Conservation (phyloP, 108 stramenopile genomes). For the Mediolabrus comicus region DNA sequence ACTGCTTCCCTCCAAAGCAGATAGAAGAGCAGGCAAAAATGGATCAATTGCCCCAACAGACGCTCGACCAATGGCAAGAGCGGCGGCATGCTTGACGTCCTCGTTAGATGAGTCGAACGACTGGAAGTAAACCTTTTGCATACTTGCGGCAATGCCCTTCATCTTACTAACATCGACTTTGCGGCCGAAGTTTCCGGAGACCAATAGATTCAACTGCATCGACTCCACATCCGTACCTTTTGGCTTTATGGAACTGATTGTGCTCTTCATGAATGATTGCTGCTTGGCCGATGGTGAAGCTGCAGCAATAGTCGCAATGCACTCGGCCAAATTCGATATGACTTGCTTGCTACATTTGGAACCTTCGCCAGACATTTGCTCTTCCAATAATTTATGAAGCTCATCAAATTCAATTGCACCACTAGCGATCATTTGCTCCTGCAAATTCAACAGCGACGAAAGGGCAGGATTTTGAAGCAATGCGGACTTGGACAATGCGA, state of each 20-base stretch:
- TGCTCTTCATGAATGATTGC: slow-evolving; percentile 46
- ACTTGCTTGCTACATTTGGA: slow-evolving; percentile 61
- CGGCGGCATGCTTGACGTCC: slow-evolving; percentile 93
- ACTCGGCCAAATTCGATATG: slow-evolving; percentile 78
- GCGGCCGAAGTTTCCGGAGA: slow-evolving; percentile 91
- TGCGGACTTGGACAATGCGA: slow-evolving; percentile 83
- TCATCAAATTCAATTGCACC: slow-evolving; percentile 72
- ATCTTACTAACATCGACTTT: slow-evolving; percentile 68
- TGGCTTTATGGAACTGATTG: slow-evolving; percentile 51
- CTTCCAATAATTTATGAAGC: slow-evolving; percentile 57
- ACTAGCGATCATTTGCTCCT: slow-evolving; percentile 63
- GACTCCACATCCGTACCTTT: slow-evolving; percentile 28
- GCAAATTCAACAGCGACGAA: slow-evolving; percentile 68
- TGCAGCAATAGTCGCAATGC: slow-evolving; percentile 72
- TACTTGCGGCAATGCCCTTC: slow-evolving; percentile 46
- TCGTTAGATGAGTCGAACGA: slow-evolving; percentile 85
- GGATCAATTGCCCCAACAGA: slow-evolving; percentile 76
- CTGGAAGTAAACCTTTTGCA: slow-evolving; percentile 60
- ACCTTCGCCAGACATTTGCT: slow-evolving; percentile 40
- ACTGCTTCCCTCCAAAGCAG: slow-evolving; percentile 67
- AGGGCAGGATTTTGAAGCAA: slow-evolving; percentile 90
- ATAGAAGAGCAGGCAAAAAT: slow-evolving; percentile 87
- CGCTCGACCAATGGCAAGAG: slow-evolving; percentile 89
- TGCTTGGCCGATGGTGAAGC: slow-evolving; percentile 51
- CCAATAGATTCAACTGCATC: slow-evolving; percentile 81